These are phyloP conservation scores for Hyaloperonospora arabidopsidis DNA, from an alignment of 352 stramenopile genomes.

Conservation along the genomic window DNA sequence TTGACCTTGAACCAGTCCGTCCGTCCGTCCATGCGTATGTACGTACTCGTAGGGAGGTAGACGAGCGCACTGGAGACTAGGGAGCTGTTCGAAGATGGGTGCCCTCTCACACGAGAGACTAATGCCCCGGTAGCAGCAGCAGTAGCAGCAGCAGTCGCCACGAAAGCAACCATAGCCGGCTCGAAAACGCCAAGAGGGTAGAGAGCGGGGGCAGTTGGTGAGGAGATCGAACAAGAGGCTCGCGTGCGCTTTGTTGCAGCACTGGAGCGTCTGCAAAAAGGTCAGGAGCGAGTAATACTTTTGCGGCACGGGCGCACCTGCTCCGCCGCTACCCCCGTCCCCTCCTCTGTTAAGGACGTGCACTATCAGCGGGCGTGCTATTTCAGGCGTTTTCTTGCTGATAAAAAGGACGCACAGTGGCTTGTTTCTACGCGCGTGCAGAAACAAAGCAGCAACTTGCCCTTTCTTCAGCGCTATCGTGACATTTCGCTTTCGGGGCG, in stretches of 20 bases:
- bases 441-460: background rate
- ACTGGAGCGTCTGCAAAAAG: background rate
- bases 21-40: too few species aligned
- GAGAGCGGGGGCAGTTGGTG: constrained; percentile 19
- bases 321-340: too few species aligned
- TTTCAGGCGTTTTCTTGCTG: too few species aligned
- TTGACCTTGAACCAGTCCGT: too few species aligned
- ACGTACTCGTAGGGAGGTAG: background rate
- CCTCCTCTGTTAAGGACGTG: too few species aligned
- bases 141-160: background rate
- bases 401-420: too few species aligned
- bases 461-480: constrained; percentile 14
- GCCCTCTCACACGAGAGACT: too few species aligned
- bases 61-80: background rate
- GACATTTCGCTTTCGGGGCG: constrained; percentile 9
- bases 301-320: background rate
- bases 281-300: background rate
- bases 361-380: too few species aligned
- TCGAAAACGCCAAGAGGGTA: constrained; percentile 9
- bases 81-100: too few species aligned
- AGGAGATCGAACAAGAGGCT: constrained; percentile 21
- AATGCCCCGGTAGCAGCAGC: too few species aligned
- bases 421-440: too few species aligned
- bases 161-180: constrained; percentile 11
- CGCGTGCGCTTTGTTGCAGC: constrained; percentile 5